Conservation (phyloP, 805 yeast genomes). For the Saccharomycopsis guyanensis region DNA sequence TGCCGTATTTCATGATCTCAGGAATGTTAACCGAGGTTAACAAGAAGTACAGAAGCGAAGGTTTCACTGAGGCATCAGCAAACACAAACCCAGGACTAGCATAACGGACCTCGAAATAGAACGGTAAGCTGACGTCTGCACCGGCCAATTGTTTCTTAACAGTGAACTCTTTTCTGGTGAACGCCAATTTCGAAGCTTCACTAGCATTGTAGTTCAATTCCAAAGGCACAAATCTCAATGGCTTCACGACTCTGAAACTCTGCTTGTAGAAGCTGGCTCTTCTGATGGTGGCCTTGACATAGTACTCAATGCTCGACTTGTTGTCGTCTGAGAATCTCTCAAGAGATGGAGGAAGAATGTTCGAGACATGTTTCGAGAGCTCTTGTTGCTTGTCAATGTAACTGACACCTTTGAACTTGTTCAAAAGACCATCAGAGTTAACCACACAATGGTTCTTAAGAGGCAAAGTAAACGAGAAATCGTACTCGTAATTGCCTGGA, state of each 20-base stretch:
- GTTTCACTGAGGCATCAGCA: neutral
- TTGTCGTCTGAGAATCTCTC: neutral
- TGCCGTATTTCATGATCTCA: neutral
- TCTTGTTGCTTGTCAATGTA: slow-evolving; percentile 3
- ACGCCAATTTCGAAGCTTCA: neutral
- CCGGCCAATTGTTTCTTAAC: neutral
- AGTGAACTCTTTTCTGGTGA: slow-evolving; percentile 7
- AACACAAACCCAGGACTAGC: slow-evolving; percentile 6
- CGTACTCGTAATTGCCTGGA: slow-evolving; percentile 16
- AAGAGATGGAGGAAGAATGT: slow-evolving; percentile 12
- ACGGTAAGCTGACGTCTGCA: neutral
- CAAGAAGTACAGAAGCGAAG: slow-evolving; percentile 2
- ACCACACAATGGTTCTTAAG: slow-evolving; percentile 18
- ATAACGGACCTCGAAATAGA: slow-evolving; percentile 11
- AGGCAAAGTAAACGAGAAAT: slow-evolving; percentile 17
- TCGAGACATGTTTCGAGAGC: slow-evolving; percentile 12
- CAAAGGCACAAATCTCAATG: slow-evolving; percentile 7
- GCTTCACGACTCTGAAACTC: slow-evolving; percentile 6
- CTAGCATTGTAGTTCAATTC: slow-evolving; percentile 1
- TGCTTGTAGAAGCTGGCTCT: slow-evolving; percentile 5
- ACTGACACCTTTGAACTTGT: slow-evolving; percentile 2
- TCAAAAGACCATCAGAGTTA: slow-evolving; percentile 1
- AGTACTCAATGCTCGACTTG: slow-evolving; percentile 6
- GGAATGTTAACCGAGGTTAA: slow-evolving; percentile 5
- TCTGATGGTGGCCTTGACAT: slow-evolving; percentile 17